A percentile compares a stretch with the other conserved stretches of the same genome.
phyloP scores from a whole-genome alignment of 306 rosid species.

The Oemleria cerasiformis region DNA sequence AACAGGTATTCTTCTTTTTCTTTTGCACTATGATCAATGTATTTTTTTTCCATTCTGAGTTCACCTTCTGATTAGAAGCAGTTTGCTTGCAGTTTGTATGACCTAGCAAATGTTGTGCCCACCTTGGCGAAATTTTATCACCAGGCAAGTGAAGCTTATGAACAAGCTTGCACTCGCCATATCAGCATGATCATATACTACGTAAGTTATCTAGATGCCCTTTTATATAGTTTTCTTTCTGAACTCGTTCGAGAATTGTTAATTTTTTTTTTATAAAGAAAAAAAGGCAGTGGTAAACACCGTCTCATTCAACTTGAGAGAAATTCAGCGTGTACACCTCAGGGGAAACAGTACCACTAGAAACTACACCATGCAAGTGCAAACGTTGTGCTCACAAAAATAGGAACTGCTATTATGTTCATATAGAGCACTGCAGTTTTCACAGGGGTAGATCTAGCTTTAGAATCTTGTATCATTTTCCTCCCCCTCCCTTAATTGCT shows the following conservation, averaged over 20 bases:
- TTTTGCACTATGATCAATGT: not conserved
- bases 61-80: conserved; percentile 20
- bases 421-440: not conserved
- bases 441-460: not conserved
- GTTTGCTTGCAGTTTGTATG: conserved; percentile 69
- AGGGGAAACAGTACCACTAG: not conserved
- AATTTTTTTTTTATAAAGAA: not conserved
- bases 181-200: conserved; percentile 79
- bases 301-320: conserved; percentile 1
- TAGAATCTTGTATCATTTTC: not conserved
- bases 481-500: too few species aligned
- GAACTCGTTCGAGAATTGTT: too few species aligned
- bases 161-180: conserved; percentile 93
- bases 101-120: conserved; percentile 95
- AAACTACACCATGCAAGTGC: not conserved
- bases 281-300: not conserved
- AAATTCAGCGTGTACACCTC: not conserved
- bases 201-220: conserved; percentile 46
- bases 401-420: not conserved
- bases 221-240: conserved; percentile 7
- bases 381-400: too few species aligned
- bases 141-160: conserved; percentile 97
- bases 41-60: conserved; percentile 18
- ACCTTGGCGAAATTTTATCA: conserved; percentile 97
- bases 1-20: conserved; percentile 60